These are phyloP conservation scores for Caloboletus inedulis DNA, from an alignment of 1,284 basidiomycete genomes.

Conservation along the genomic window DNA sequence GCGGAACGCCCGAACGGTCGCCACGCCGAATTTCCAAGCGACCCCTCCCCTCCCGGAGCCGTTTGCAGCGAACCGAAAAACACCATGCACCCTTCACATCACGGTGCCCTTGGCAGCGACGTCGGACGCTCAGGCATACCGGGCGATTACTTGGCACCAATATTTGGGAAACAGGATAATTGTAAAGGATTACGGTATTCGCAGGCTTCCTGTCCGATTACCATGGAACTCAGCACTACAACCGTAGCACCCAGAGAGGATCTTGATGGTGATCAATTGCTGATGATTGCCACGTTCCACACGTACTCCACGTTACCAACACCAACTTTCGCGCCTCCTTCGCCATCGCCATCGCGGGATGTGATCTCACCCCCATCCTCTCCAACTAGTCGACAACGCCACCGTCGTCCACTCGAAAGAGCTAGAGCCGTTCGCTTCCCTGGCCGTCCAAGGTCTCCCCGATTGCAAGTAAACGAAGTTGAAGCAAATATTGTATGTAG, in stretches of 20 bases:
- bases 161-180: neutral
- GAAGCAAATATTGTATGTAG: conserved; percentile 11
- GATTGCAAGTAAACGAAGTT: conserved; percentile 18
- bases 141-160: neutral
- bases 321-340: conserved; percentile 31
- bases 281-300: conserved; percentile 19
- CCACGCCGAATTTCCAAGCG: neutral
- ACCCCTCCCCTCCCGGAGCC: neutral
- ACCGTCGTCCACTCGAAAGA: conserved; percentile 33
- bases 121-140: neutral
- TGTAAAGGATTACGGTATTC: conserved; percentile 14
- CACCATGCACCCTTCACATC: neutral
- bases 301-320: conserved; percentile 31
- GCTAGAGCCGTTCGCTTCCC: conserved; percentile 30
- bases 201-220: conserved; percentile 11
- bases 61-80: neutral
- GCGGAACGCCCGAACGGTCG: neutral
- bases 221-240: conserved; percentile 1
- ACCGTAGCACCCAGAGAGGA: conserved; percentile 15
- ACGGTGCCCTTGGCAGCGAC: conserved; percentile 1
- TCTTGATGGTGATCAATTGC: conserved; percentile 14
- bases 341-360: conserved; percentile 30
- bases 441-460: conserved; percentile 25
- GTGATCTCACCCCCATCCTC: conserved; percentile 23
- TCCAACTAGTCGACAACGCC: conserved; percentile 16